Conservation (phyloP, 108 stramenopile species). For the Cylindrotheca fusiformis region DNA sequence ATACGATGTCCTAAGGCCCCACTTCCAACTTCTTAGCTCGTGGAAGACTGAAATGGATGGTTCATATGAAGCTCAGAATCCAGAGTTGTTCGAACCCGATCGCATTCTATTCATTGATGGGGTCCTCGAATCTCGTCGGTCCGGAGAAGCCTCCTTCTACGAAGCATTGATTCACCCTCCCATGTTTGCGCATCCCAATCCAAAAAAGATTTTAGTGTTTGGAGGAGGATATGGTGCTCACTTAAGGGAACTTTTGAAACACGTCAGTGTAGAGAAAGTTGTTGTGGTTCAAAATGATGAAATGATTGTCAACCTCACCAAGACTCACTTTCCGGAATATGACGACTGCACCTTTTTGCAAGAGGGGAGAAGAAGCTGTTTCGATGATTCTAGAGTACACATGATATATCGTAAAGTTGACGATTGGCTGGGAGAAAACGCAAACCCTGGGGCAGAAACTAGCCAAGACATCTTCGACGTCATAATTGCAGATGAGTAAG, state of each 20-base stretch:
- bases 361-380: slow-evolving; percentile 40
- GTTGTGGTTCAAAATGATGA: slow-evolving; percentile 59
- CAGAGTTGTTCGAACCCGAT: slow-evolving; percentile 41
- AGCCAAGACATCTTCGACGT: slow-evolving; percentile 45
- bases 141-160: slow-evolving; percentile 26
- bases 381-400: slow-evolving; percentile 58
- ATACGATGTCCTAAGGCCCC: slow-evolving; percentile 48
- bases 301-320: slow-evolving; percentile 37
- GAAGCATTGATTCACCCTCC: slow-evolving; percentile 94
- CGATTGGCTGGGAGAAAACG: slow-evolving; percentile 39
- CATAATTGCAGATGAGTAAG: slow-evolving; percentile 56
- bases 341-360: slow-evolving; percentile 46
- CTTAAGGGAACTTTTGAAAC: slow-evolving; percentile 80
- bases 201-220: slow-evolving; percentile 66
- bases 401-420: slow-evolving; percentile 35
- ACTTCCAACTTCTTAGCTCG: slow-evolving; percentile 10
- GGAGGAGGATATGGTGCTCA: slow-evolving; percentile 84
- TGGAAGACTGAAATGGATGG: slow-evolving; percentile 28
- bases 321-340: slow-evolving; percentile 42
- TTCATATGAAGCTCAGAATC: slow-evolving; percentile 36
- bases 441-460: too few species aligned
- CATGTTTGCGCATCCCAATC: slow-evolving; percentile 84
- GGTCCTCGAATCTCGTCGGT: slow-evolving; percentile 41
- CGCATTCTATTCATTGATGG: slow-evolving; percentile 61
- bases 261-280: slow-evolving; percentile 75